Conservation (phyloP, 768 basidiomycete species). For the Xerocomellus intermedius region DNA sequence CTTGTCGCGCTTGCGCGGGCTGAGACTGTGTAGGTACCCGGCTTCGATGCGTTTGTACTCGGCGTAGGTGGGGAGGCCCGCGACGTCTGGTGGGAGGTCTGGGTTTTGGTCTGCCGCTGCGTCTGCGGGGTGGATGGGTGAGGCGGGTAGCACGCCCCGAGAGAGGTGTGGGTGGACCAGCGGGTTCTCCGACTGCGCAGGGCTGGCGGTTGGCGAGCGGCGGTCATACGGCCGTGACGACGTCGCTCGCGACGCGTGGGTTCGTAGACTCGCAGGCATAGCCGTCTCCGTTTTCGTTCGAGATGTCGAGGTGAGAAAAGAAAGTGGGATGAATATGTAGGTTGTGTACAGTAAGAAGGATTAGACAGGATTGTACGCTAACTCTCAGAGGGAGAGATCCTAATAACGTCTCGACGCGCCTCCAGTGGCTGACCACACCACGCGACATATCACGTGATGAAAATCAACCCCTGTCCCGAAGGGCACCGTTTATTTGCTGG, state of each 20-base stretch:
- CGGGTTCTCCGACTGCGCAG: neutral
- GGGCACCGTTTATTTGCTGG: neutral
- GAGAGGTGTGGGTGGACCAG: neutral
- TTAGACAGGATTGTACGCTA: conserved; percentile 21
- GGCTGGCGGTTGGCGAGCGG: conserved; percentile 11
- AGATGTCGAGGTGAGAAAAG: neutral
- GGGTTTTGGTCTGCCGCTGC: neutral
- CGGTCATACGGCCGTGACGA: conserved; percentile 24
- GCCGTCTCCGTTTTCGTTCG: neutral
- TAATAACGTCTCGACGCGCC: conserved; percentile 12
- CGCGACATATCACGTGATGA: conserved; percentile 29
- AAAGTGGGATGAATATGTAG: conserved; percentile 23
- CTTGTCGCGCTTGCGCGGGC: conserved; percentile 58
- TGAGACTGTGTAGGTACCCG: conserved; percentile 57
- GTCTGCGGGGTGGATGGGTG: neutral
- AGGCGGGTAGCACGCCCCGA: neutral
- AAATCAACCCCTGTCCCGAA: conserved; percentile 23
- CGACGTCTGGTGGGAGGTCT: conserved; percentile 19
- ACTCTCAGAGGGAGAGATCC: neutral
- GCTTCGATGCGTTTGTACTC: conserved; percentile 60
- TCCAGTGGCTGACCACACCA: conserved; percentile 29
- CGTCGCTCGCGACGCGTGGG: conserved; percentile 2
- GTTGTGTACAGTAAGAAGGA: conserved; percentile 21
- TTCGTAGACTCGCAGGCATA: conserved; percentile 25
- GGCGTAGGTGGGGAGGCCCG: conserved; percentile 61